A percentile compares a stretch with the other conserved stretches of the same genome.
Evolutionary conservation across 169 alveolate genomes (phyloP).

Genomic region (Plasmodium cynomolgi): DNA sequence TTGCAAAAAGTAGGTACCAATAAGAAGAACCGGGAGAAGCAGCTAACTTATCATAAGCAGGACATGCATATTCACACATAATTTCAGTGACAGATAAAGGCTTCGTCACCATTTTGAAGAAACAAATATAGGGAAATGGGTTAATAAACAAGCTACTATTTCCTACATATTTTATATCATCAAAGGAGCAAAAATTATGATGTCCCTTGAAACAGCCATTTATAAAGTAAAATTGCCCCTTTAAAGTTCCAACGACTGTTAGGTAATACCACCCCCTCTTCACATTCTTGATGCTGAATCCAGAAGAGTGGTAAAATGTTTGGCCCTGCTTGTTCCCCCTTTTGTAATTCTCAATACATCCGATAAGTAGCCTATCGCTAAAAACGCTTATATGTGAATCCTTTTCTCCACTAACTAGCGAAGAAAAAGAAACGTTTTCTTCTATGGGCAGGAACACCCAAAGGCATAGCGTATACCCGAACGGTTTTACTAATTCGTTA

Average conservation of each 20-base stretch:
- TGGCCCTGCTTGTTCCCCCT: neutral
- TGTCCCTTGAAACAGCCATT: constrained; percentile 59
- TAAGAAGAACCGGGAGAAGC: constrained; percentile 8
- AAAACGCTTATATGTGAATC: constrained; percentile 51
- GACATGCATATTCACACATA: constrained; percentile 41
- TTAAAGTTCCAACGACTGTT: constrained; percentile 47
- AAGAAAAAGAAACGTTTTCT: constrained; percentile 47
- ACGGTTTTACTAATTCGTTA: constrained; percentile 35
- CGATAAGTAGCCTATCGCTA: constrained; percentile 41
- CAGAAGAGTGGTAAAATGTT: constrained; percentile 47
- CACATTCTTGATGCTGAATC: constrained; percentile 36
- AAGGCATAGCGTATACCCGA: constrained; percentile 32
- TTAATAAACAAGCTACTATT: constrained; percentile 59
- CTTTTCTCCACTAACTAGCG: constrained; percentile 46
- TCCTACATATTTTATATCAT: constrained; percentile 60
- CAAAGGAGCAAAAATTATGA: constrained; percentile 68
- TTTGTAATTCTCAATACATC: constrained; percentile 46
- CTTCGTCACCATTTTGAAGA: constrained; percentile 13
- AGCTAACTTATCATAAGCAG: neutral
- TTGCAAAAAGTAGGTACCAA: constrained; percentile 10
- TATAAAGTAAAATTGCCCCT: constrained; percentile 63
- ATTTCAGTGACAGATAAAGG: constrained; percentile 55
- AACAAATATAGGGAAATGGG: constrained; percentile 47
- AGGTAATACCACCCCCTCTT: constrained; percentile 68
- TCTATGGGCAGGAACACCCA: constrained; percentile 63